Evolutionary conservation across 176 grass and related monocot genomes (phyloP), one percentile per base, ranked within the genome.

Genomic region (Typha latifolia): DNA sequence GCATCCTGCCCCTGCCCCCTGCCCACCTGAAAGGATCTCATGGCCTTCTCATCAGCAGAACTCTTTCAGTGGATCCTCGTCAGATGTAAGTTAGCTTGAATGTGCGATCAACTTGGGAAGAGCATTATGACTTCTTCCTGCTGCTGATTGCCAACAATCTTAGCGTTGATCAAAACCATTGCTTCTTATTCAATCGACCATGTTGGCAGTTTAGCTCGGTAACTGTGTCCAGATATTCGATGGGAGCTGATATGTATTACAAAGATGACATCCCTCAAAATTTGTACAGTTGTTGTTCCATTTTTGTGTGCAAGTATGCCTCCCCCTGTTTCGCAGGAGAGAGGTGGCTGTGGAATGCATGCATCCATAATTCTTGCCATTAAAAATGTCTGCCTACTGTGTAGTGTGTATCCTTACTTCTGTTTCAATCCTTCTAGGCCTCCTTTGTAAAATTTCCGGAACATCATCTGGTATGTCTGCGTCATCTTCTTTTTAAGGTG

Each of bases 21-120:
- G 85, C 24, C 78, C 82, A 1, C 94, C 85, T 0, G 94, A 97
- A 77, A 89, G 73, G 71, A 74, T 92, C 22, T 74, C 15, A 11
- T 92, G 88, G 88, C 94, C 94, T 7, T 82, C 89, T 12, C 94
- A 97, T 34, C 70, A 79, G 55, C 64, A 72, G 1, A 57, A 49
- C 63, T 69, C 75, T 66, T 79, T 84, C 5, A 15, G 26, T 4
- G 48, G 62, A 19, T 75, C 83, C 29, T 70, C 61, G 0, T 81
- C 78, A 16, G 70, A 79, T 59, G 62, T 62, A 18, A 69, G 64
- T n/a, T 91, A 89, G 84, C 7, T n/a, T 56, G 5, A 56, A 56
- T 43, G 20, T 56, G 18, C 6, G 51, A 56, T n/a, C 4, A 19
- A 19, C 16, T 56, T 20, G 6, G 16, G 15, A 20, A 56, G 18